Conservation (phyloP, 1,284 basidiomycete species). For the Naganishia sp. region DNA sequence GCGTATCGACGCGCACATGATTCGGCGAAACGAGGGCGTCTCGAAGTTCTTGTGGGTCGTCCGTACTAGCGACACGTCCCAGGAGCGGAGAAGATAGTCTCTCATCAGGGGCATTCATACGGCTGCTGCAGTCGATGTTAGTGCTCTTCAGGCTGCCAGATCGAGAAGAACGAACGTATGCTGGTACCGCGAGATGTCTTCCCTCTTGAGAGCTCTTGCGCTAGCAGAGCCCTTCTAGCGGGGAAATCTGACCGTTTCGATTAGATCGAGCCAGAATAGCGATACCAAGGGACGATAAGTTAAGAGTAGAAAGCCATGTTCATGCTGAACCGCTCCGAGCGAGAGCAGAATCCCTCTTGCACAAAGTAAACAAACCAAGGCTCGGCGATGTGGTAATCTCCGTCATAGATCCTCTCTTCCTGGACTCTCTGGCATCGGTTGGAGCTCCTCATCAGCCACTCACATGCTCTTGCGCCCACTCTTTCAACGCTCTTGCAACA, state of each 20-base stretch:
- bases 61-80: too few species aligned
- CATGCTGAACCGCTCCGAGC: not conserved
- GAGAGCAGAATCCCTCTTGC: not conserved
- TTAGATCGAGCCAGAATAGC: not conserved
- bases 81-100: too few species aligned
- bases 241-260: too few species aligned
- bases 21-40: too few species aligned
- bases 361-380: not conserved
- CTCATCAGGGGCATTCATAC: too few species aligned
- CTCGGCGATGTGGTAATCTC: not conserved
- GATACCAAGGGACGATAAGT: not conserved
- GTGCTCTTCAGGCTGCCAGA: too few species aligned
- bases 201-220: too few species aligned
- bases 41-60: too few species aligned
- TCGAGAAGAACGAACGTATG: too few species aligned
- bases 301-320: not conserved
- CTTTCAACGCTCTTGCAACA: not conserved
- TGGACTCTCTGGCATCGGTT: not conserved
- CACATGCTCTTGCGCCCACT: not conserved
- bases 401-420: not conserved
- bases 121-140: too few species aligned
- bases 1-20: not conserved
- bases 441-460: not conserved
- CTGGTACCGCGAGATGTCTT: too few species aligned
- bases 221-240: too few species aligned